Percentiles rank a stretch among this genome's conserved stretches.
phyloP scores from a whole-genome alignment of 1,284 basidiomycete genomes.

The Rhodotorula sp. region DNA sequence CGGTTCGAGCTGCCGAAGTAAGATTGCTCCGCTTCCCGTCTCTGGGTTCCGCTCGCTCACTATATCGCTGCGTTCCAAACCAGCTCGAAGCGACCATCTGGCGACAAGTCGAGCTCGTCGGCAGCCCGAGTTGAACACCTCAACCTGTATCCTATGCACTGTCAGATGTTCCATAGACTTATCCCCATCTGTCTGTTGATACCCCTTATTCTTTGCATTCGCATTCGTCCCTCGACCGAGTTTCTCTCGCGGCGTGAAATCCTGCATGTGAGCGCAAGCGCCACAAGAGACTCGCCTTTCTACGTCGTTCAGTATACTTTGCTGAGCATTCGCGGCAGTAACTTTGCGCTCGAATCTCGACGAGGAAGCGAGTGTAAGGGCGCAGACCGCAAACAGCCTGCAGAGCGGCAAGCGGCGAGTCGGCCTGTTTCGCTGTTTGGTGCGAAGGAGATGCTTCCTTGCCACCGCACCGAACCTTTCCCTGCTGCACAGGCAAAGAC shows the following conservation, averaged over 20 bases:
- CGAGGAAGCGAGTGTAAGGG: too few relatives aligned
- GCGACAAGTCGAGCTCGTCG: slow-evolving; percentile 21
- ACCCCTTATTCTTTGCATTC: neutral
- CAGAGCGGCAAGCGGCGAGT: too few relatives aligned
- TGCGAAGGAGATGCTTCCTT: too few relatives aligned
- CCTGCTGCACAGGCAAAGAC: too few relatives aligned
- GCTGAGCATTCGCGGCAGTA: too few relatives aligned
- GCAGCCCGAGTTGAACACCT: neutral
- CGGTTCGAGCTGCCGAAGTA: slow-evolving; percentile 12
- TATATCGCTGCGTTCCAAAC: neutral
- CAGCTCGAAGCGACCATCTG: slow-evolving; percentile 19
- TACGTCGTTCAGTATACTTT: too few relatives aligned
- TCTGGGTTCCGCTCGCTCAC: neutral
- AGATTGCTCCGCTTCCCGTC: neutral
- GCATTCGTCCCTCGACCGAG: neutral
- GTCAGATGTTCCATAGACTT: neutral
- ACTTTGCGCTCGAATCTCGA: too few relatives aligned
- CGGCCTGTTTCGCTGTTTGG: too few relatives aligned
- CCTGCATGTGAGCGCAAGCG: too few relatives aligned
- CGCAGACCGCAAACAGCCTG: too few relatives aligned
- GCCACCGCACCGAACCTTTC: too few relatives aligned
- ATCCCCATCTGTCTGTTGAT: neutral
- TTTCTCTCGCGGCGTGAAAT: neutral
- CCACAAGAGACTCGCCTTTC: too few relatives aligned
- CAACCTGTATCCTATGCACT: neutral